These are phyloP conservation scores for Clonostachys rosea DNA, from an alignment of 2,329 filamentous ascomycete species.

Conservation along the genomic window DNA sequence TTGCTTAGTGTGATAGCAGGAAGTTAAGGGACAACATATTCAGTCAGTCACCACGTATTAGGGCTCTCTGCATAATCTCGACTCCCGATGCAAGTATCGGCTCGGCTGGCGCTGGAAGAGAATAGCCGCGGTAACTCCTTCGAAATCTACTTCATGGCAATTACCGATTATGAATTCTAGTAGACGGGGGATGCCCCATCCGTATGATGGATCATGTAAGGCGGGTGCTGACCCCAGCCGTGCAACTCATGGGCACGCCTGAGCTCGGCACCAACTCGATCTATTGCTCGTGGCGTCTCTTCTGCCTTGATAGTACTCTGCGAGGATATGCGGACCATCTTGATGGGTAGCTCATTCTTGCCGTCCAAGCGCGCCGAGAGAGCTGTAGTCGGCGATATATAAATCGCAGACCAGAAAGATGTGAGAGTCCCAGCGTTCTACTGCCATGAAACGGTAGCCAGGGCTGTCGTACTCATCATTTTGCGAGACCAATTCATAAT, in stretches of 20 bases:
- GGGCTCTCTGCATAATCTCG: too few species aligned
- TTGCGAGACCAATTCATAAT: conserved; percentile 1
- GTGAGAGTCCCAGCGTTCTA: conserved; percentile 1
- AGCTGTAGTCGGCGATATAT: background rate
- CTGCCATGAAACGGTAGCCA: conserved; percentile 1
- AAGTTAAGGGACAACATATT: too few species aligned
- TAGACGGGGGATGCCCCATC: background rate
- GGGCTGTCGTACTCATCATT: conserved; percentile 1
- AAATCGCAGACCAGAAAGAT: too few species aligned
- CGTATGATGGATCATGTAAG: background rate
- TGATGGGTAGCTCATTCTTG: conserved; percentile 1
- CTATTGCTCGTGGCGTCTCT: background rate
- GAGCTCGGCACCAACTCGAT: background rate
- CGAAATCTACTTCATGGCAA: too few species aligned
- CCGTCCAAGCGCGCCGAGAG: background rate
- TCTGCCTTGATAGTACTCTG: background rate
- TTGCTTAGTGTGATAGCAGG: too few species aligned
- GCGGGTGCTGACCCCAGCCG: background rate
- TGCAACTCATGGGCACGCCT: background rate
- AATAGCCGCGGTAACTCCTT: too few species aligned
- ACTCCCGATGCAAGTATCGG: too few species aligned
- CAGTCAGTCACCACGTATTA: too few species aligned
- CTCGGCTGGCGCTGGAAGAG: too few species aligned
- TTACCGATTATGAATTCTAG: background rate
- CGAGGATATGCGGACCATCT: background rate